Percentiles rank a stretch among this genome's conserved stretches.
Evolutionary conservation across 2,329 filamentous ascomycete species (phyloP).

Genomic region (Nigrospora osmanthi): DNA sequence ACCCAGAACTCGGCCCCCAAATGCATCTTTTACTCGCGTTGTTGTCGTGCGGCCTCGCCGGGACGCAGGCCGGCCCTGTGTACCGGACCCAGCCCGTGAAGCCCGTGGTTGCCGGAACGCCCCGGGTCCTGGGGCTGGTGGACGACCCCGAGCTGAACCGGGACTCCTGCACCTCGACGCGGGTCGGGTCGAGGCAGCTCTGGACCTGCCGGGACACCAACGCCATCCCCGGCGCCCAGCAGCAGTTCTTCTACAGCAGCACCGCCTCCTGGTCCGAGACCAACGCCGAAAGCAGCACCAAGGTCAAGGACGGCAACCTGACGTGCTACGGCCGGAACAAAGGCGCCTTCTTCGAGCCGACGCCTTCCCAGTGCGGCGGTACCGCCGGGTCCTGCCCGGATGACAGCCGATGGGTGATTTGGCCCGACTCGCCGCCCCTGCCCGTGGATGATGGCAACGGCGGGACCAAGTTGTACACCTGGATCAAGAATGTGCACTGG

Average conservation of each 20-base stretch:
- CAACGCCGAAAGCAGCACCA: background rate
- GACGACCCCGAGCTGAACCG: conserved; percentile 4
- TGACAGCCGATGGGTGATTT: background rate
- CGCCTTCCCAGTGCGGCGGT: conserved; percentile 2
- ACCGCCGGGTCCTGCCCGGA: conserved; percentile 5
- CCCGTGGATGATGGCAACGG: too few relatives aligned
- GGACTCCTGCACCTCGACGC: conserved; percentile 11
- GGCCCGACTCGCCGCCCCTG: too few relatives aligned
- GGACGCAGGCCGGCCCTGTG: too few relatives aligned
- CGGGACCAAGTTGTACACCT: too few relatives aligned
- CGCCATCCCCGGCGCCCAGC: conserved; percentile 7
- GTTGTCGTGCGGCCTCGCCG: too few relatives aligned
- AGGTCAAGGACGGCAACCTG: background rate
- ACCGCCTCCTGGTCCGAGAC: conserved; percentile 13
- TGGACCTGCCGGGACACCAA: conserved; percentile 13
- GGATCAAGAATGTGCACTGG: too few relatives aligned
- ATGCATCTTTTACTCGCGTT: too few relatives aligned
- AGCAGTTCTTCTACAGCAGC: conserved; percentile 13
- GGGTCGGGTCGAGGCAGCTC: conserved; percentile 7
- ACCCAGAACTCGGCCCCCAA: too few relatives aligned
- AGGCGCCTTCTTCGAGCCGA: conserved; percentile 8
- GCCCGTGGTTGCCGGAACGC: too few relatives aligned
- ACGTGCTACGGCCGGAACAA: conserved; percentile 4
- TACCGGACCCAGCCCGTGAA: too few relatives aligned
- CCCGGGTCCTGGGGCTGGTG: too few relatives aligned